Percentiles rank a stretch among this genome's conserved stretches.
These are phyloP conservation scores for Suhomyces xylopsoci DNA, from an alignment of 805 yeast genomes.

Conservation along the genomic window DNA sequence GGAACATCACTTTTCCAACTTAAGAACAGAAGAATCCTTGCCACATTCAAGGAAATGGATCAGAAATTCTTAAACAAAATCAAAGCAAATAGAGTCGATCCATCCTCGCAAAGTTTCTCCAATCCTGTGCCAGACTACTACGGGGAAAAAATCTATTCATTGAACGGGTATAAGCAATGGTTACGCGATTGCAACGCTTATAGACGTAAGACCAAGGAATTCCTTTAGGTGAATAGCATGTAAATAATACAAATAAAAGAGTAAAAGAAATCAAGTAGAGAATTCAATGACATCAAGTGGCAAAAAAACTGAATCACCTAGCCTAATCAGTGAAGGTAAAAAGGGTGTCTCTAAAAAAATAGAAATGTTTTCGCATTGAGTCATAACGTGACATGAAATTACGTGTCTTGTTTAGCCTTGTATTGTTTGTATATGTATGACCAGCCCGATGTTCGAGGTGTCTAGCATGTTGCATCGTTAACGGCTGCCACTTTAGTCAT, in stretches of 20 bases:
- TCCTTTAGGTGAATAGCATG: constrained; percentile 41
- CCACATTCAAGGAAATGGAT: constrained; percentile 58
- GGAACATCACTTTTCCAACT: constrained; percentile 70
- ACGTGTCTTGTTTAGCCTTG: not conserved
- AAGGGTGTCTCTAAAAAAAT: not conserved
- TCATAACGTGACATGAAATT: not conserved
- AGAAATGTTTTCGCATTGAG: not conserved
- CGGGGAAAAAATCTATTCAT: constrained; percentile 89
- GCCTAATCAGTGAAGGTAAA: too few species aligned
- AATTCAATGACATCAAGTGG: not conserved
- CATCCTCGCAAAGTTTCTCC: constrained; percentile 81
- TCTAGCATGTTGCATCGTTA: not conserved
- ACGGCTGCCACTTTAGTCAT: not conserved
- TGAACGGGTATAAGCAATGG: constrained; percentile 91
- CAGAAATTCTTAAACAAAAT: constrained; percentile 71
- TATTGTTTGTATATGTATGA: not conserved
- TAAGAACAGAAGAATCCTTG: constrained; percentile 45
- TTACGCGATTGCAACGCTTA: constrained; percentile 91
- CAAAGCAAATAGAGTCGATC: constrained; percentile 81
- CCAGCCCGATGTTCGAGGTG: not conserved
- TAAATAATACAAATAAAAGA: not conserved
- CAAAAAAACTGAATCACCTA: not conserved
- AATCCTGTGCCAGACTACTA: constrained; percentile 99
- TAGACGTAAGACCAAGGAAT: constrained; percentile 75
- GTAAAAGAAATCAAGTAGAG: not conserved